Evolutionary conservation across 352 stramenopile species (phyloP).

Genomic region (Globisporangium viniferum): DNA sequence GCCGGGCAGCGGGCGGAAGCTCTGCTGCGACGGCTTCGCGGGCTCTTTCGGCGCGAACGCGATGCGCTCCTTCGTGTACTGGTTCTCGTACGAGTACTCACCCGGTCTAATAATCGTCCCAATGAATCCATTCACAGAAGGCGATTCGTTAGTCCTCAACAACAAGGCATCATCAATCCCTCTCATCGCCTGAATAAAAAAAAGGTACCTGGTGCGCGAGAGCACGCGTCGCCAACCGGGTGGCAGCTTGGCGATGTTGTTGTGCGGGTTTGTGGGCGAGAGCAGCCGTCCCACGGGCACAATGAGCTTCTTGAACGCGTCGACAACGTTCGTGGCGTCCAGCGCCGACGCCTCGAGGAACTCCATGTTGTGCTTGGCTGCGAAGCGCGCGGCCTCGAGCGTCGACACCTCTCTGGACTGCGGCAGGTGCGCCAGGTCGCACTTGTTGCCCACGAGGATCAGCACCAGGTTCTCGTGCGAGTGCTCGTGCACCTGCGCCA

Average conservation of each 20-base stretch:
- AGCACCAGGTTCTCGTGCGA: constrained; percentile 81
- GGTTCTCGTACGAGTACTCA: constrained; percentile 88
- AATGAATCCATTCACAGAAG: background rate
- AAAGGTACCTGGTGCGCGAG: constrained; percentile 57
- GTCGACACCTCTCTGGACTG: constrained; percentile 83
- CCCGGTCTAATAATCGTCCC: constrained; percentile 39
- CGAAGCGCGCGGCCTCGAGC: constrained; percentile 81
- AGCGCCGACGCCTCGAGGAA: constrained; percentile 86
- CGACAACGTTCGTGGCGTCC: constrained; percentile 83
- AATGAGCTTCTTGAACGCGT: constrained; percentile 88
- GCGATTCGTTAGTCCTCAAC: background rate
- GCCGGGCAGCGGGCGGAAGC: constrained; percentile 41
- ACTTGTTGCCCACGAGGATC: constrained; percentile 88
- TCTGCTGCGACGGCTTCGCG: constrained; percentile 85
- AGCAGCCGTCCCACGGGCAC: constrained; percentile 77
- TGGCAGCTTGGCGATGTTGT: constrained; percentile 66
- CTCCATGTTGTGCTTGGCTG: constrained; percentile 76
- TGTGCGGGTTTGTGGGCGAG: constrained; percentile 44
- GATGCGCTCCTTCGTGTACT: constrained; percentile 88
- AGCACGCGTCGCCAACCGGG: constrained; percentile 76
- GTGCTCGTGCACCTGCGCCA: constrained; percentile 79
- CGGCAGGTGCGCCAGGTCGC: constrained; percentile 73
- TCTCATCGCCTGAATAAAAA: background rate
- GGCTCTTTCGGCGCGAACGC: constrained; percentile 83
- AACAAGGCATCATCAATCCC: background rate